These are phyloP conservation scores for Cryptococcus jaspeensis DNA, from an alignment of 1,284 basidiomycete species.

Conservation along the genomic window DNA sequence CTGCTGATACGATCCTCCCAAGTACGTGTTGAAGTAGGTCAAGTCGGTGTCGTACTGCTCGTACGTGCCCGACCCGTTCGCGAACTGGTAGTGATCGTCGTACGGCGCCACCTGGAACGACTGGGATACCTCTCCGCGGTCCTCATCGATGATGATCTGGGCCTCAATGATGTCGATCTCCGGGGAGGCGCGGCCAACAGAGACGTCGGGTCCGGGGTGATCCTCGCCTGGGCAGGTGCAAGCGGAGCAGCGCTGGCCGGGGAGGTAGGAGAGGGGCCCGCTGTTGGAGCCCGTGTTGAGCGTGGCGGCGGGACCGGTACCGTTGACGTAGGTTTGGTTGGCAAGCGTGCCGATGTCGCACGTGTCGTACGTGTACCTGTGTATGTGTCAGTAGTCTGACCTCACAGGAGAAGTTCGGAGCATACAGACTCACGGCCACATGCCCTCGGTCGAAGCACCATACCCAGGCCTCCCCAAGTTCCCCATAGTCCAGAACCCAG, in stretches of 20 bases:
- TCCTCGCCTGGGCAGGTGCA: constrained; percentile 59
- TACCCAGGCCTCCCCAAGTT: constrained; percentile 53
- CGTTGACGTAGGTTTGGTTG: constrained; percentile 49
- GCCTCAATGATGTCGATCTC: constrained; percentile 69
- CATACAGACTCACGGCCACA: constrained; percentile 47
- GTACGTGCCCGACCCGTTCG: constrained; percentile 54
- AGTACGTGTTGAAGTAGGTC: constrained; percentile 69
- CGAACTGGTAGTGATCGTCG: constrained; percentile 64
- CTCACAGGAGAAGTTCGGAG: not conserved
- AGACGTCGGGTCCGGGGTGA: constrained; percentile 62
- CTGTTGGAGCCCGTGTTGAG: constrained; percentile 39
- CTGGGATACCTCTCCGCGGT: constrained; percentile 23
- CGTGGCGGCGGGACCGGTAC: constrained; percentile 44
- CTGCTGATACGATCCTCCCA: constrained; percentile 74
- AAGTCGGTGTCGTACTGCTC: constrained; percentile 47
- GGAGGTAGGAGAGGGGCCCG: constrained; percentile 43
- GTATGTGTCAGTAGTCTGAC: not conserved
- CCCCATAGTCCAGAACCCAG: constrained; percentile 53
- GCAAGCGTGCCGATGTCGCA: constrained; percentile 43
- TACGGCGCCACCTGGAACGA: constrained; percentile 42
- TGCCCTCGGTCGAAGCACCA: constrained; percentile 70
- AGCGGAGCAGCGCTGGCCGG: constrained; percentile 56
- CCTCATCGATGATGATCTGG: constrained; percentile 42
- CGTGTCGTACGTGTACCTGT: constrained; percentile 42
- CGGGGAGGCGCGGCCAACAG: constrained; percentile 60